phyloP scores from a whole-genome alignment of 2,329 filamentous ascomycete genomes.

The Trichoderma brevicompactum region DNA sequence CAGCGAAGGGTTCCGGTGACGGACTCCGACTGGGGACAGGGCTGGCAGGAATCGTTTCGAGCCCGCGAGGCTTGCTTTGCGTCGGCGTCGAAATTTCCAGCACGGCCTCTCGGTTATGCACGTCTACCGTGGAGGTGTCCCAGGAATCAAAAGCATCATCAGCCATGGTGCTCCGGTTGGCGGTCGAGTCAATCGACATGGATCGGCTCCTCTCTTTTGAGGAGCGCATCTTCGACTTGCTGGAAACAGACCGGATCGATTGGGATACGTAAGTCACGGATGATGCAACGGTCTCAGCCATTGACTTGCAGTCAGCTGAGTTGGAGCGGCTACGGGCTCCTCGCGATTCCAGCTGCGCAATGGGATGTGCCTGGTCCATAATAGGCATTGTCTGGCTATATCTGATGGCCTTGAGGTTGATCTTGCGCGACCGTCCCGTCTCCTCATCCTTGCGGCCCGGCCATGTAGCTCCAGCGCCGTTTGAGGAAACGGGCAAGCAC shows the following conservation, averaged over 20 bases:
- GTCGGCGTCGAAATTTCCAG: conserved; percentile 54
- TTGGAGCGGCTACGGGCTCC: conserved; percentile 46
- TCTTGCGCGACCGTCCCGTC: conserved; percentile 26
- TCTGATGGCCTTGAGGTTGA: conserved; percentile 56
- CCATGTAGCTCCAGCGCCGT: conserved; percentile 31
- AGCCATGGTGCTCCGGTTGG: conserved; percentile 39
- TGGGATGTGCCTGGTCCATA: conserved; percentile 35
- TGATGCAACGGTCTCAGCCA: conserved; percentile 35
- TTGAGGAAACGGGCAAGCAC: conserved; percentile 46
- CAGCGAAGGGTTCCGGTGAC: conserved; percentile 63
- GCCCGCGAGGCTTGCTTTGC: conserved; percentile 52
- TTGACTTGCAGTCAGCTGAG: conserved; percentile 44
- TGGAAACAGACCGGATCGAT: conserved; percentile 60
- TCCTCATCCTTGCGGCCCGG: conserved; percentile 40
- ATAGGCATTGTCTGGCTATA: conserved; percentile 53
- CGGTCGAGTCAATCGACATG: conserved; percentile 51
- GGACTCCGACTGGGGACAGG: conserved; percentile 67
- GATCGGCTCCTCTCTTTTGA: conserved; percentile 49
- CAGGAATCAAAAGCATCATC: conserved; percentile 75
- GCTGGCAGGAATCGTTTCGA: conserved; percentile 74
- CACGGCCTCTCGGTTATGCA: conserved; percentile 63
- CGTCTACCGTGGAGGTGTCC: conserved; percentile 72
- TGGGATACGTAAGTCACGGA: conserved; percentile 48
- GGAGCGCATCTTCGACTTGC: conserved; percentile 59
- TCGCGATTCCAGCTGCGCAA: conserved; percentile 6